Percentiles rank a stretch among this genome's conserved stretches.
Conservation (phyloP, 2,329 filamentous ascomycete genomes). For the Cyclaneusma minus region DNA sequence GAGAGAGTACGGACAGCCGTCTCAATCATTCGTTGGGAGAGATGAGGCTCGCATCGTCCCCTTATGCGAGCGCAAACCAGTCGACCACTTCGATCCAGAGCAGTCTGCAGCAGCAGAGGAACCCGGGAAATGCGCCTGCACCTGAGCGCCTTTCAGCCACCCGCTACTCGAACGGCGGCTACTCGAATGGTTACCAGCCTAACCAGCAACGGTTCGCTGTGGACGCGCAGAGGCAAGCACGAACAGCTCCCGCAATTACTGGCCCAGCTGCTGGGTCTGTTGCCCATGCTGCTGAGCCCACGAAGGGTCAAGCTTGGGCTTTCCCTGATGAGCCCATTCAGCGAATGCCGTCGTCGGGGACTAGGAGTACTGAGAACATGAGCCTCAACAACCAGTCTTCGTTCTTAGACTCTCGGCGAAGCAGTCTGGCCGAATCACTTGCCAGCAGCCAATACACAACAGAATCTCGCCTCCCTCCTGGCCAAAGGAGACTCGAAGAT, state of each 20-base stretch:
- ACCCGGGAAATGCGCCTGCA: constrained; percentile 26
- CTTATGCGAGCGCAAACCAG: constrained; percentile 63
- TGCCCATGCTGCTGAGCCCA: constrained; percentile 60
- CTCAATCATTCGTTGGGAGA: constrained; percentile 59
- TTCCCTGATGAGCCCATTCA: constrained; percentile 61
- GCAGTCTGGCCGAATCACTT: constrained; percentile 62
- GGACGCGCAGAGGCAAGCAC: constrained; percentile 35
- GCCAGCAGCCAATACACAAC: constrained; percentile 67
- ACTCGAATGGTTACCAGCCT: constrained; percentile 50
- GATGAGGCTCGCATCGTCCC: constrained; percentile 51
- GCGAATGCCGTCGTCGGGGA: constrained; percentile 28
- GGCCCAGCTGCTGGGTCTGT: constrained; percentile 50
- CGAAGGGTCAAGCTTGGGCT: constrained; percentile 72
- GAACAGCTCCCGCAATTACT: constrained; percentile 62
- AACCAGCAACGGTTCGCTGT: constrained; percentile 21
- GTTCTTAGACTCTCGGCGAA: constrained; percentile 52
- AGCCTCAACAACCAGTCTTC: constrained; percentile 21
- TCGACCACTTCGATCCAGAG: constrained; percentile 63
- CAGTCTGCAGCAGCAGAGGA: constrained; percentile 50
- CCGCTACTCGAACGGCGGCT: constrained; percentile 44
- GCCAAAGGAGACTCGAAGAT: constrained; percentile 60
- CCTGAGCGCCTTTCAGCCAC: constrained; percentile 35
- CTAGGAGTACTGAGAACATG: constrained; percentile 30
- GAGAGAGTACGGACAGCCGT: constrained; percentile 68
- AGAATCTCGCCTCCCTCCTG: constrained; percentile 55